These are phyloP conservation scores for Cutaneotrichosporon sp. DNA, from an alignment of 1,284 basidiomycete genomes.

Conservation along the genomic window DNA sequence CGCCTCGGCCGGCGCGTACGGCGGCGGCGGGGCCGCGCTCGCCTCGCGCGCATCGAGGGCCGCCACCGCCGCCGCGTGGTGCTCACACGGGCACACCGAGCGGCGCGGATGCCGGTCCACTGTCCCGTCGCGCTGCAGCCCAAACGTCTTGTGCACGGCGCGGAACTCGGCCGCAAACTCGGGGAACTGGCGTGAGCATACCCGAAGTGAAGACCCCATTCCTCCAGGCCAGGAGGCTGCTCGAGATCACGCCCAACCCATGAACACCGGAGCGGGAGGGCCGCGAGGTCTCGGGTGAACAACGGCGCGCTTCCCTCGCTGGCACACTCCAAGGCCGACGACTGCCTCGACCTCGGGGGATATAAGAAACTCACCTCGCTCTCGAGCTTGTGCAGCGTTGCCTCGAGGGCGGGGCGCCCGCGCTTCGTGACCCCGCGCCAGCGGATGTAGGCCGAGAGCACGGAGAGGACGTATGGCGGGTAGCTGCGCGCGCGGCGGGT, in stretches of 20 bases:
- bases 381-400: conserved; percentile 3
- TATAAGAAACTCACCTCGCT: conserved; percentile 1
- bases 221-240: too few relatives aligned
- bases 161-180: conserved; percentile 14
- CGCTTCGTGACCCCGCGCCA: conserved; percentile 1
- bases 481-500: background rate
- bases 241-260: too few relatives aligned
- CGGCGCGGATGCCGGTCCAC: background rate
- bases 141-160: conserved; percentile 1
- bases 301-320: too few relatives aligned
- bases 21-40: conserved; percentile 34
- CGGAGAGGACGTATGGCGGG: conserved; percentile 10
- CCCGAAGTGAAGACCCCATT: too few relatives aligned
- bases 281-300: too few relatives aligned
- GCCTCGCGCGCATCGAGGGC: background rate
- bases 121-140: background rate
- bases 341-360: too few relatives aligned
- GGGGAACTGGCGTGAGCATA: conserved; percentile 10
- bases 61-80: background rate
- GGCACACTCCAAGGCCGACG: too few relatives aligned
- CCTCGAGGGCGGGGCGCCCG: background rate
- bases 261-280: too few relatives aligned
- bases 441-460: conserved; percentile 3
- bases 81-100: background rate
- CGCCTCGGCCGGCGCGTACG: conserved; percentile 43